Evolutionary conservation across 2,329 filamentous ascomycete species (phyloP), one percentile per base, ranked within the genome.

Genomic region (Elsinoe ampelina): DNA sequence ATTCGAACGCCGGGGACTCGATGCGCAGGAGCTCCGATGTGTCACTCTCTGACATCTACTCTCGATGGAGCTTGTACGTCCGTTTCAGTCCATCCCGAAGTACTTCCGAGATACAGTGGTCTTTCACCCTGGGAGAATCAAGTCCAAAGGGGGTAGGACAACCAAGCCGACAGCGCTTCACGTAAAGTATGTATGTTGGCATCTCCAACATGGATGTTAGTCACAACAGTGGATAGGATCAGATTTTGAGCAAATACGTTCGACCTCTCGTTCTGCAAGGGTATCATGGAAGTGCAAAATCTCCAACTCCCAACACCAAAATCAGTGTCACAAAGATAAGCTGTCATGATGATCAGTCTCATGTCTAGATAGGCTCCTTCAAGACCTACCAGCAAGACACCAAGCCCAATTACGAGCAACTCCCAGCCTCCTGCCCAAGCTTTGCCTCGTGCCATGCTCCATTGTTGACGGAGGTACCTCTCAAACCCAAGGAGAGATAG

Each of bases 401-500:
- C 65, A 2, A 67, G 60, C 58, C 77, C 77, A 11, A 83, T 73
- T 0, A 69, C 61, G 54, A 74, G 71, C 5, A 84, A 64, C 63
- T 85, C 82, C 76, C 80, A 83, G 0, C 82, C 82, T 5, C 81
- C 81, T 1, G 75, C 74, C 64, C 78, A 68, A 0, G 81, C 73
- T 63, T 78, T 83, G 0, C 82, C 82, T 58, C 76, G 66, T 2
- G 80, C 69, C 59, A 86, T 77, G 0, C 79, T 80, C 64, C 73
- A 73, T 66, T 86, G 83, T 61, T 82, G 77, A 58, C 77, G 75
- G 77, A 78, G 85, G 62, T 81, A 84, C 22, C 83, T 74, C 60
- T 75, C 73, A 1, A 76, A 75, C 1, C 82, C 83, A n/a, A 85
- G 62, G 0, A 77, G 30, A 0, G 77, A 67, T 6, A 80, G 72